phyloP scores from a whole-genome alignment of 139 green algal genomes.

The Chlorella ohadii region DNA sequence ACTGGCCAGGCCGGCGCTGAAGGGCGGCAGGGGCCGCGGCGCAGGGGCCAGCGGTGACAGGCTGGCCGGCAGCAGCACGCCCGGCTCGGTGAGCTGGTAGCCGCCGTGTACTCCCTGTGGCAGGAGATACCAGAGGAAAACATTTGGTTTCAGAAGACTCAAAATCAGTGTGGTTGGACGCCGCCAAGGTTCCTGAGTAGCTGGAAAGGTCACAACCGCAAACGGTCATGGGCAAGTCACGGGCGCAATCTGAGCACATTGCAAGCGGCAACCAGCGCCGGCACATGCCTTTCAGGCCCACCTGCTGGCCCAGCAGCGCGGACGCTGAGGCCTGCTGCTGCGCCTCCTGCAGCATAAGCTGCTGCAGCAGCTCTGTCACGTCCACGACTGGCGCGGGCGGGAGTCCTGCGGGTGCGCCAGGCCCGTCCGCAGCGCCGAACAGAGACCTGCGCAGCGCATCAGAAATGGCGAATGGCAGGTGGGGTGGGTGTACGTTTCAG shows the following conservation, averaged over 20 bases:
- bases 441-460: too few relatives aligned
- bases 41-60: not conserved
- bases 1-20: not conserved
- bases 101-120: not conserved
- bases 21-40: not conserved
- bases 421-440: not conserved
- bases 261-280: too few relatives aligned
- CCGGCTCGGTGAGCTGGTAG: not conserved
- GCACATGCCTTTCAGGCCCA: not conserved
- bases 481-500: too few relatives aligned
- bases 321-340: not conserved
- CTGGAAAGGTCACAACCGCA: too few relatives aligned
- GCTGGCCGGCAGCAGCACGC: constrained; percentile 8
- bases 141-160: not conserved
- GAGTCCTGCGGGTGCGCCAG: not conserved
- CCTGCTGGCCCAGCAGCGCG: not conserved
- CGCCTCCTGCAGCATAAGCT: constrained; percentile 20
- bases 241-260: too few relatives aligned
- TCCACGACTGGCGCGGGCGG: not conserved
- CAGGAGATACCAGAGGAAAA: not conserved
- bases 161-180: too few relatives aligned
- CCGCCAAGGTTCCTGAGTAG: too few relatives aligned
- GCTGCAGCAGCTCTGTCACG: constrained; percentile 1
- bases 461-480: too few relatives aligned
- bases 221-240: too few relatives aligned